Percentiles rank a stretch among this genome's conserved stretches.
Conservation (phyloP, 2,329 filamentous ascomycete genomes). For the Zymoseptoria crescenta region DNA sequence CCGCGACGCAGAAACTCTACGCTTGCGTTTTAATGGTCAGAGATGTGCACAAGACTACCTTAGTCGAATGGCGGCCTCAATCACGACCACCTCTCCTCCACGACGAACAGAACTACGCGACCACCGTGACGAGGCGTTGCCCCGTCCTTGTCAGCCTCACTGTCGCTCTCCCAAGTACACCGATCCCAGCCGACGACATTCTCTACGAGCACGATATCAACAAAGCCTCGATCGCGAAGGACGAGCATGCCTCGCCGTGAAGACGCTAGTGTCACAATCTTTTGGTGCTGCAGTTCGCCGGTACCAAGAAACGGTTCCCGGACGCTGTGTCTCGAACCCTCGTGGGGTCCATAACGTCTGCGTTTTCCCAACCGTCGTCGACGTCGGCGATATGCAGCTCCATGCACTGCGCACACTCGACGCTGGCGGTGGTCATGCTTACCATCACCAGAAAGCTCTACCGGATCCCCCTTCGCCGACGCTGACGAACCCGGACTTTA, state of each 20-base stretch:
- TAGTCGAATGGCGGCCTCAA: not conserved
- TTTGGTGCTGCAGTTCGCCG: not conserved
- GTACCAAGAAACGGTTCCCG: not conserved
- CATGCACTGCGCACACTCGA: slow-evolving; percentile 10
- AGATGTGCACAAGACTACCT: not conserved
- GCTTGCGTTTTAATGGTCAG: not conserved
- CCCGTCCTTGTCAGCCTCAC: not conserved
- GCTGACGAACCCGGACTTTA: slow-evolving; percentile 90
- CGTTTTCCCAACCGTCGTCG: not conserved
- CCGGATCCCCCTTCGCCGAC: slow-evolving; percentile 61
- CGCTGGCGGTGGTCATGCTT: not conserved
- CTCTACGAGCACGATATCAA: not conserved
- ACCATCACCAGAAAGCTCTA: slow-evolving; percentile 13
- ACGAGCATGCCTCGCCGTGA: not conserved
- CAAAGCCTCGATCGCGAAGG: not conserved
- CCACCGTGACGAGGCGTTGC: not conserved
- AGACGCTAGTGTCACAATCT: not conserved
- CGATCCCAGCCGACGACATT: not conserved
- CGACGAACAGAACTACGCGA: not conserved
- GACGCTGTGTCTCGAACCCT: not conserved
- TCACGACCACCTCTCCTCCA: not conserved
- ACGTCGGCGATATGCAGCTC: not conserved
- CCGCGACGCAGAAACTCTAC: not conserved
- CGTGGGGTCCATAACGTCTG: not conserved
- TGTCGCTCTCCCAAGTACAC: not conserved